A percentile compares a stretch with the other conserved stretches of the same genome.
These are phyloP conservation scores for Boletus rubroflammeus DNA, from an alignment of 768 basidiomycete species.

Conservation along the genomic window DNA sequence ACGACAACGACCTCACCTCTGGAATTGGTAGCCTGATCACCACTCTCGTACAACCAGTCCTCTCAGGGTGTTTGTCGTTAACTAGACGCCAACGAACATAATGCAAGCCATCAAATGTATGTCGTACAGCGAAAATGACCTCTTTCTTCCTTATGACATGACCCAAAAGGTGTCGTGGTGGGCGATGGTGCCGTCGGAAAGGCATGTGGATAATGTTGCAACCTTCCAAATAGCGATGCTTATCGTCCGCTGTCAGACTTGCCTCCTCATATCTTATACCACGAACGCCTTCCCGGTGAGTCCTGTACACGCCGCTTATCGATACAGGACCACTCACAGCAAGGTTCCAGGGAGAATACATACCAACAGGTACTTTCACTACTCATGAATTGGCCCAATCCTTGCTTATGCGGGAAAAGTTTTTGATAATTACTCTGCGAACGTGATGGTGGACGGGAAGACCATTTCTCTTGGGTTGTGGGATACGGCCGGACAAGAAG, in stretches of 20 bases:
- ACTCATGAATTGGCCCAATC: not conserved
- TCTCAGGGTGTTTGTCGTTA: conserved; percentile 9
- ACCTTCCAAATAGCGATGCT: conserved; percentile 4
- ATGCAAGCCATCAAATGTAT: conserved; percentile 94
- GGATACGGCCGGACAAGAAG: conserved; percentile 99
- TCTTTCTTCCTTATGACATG: conserved; percentile 31
- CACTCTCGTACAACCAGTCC: conserved; percentile 12
- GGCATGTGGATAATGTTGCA: conserved; percentile 44
- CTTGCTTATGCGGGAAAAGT: conserved; percentile 45
- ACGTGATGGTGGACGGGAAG: conserved; percentile 98
- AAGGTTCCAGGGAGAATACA: conserved; percentile 80
- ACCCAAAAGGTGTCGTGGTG: conserved; percentile 83
- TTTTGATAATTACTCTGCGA: conserved; percentile 98
- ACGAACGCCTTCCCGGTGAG: conserved; percentile 95
- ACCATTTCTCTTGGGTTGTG: conserved; percentile 97
- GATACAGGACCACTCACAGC: conserved; percentile 12
- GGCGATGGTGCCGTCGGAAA: conserved; percentile 99
- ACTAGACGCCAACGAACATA: conserved; percentile 18
- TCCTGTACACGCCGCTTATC: conserved; percentile 18
- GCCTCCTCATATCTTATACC: conserved; percentile 98
- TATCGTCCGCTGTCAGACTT: conserved; percentile 60
- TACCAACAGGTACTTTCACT: conserved; percentile 73
- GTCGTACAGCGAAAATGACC: conserved; percentile 25
- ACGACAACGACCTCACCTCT: conserved; percentile 9
- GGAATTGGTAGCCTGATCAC: conserved; percentile 15